phyloP scores from a whole-genome alignment of 2,329 filamentous ascomycete species.

The Xylariaceae sp. region DNA sequence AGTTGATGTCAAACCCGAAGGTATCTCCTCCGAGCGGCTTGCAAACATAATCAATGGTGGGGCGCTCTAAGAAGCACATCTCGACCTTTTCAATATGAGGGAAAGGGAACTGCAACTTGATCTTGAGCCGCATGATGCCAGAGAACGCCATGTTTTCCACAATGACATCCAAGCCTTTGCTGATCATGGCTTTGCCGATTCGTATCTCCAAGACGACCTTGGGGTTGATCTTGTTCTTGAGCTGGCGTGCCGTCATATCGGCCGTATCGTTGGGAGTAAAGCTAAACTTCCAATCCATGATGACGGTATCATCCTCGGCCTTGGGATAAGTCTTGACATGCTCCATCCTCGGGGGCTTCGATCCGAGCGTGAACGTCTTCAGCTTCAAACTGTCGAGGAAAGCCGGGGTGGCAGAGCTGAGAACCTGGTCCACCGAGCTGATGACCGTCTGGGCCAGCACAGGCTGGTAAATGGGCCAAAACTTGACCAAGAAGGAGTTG shows the following conservation, averaged over 20 bases:
- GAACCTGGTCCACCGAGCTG: constrained; percentile 89
- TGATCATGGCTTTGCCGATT: constrained; percentile 92
- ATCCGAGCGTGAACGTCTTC: constrained; percentile 88
- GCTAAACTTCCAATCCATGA: constrained; percentile 99
- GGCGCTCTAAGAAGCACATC: constrained; percentile 86
- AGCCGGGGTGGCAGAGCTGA: constrained; percentile 84
- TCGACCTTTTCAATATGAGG: constrained; percentile 93
- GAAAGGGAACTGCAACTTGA: constrained; percentile 94
- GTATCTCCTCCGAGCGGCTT: constrained; percentile 94
- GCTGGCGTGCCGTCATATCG: constrained; percentile 83
- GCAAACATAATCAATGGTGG: constrained; percentile 92
- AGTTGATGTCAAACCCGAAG: constrained; percentile 98
- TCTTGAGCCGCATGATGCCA: constrained; percentile 92
- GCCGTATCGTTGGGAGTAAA: constrained; percentile 93
- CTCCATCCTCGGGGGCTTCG: constrained; percentile 91
- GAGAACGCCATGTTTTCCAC: constrained; percentile 97
- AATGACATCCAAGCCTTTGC: constrained; percentile 94
- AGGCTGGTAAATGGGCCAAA: constrained; percentile 98
- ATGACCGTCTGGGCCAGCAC: constrained; percentile 89
- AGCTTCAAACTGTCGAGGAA: constrained; percentile 92
- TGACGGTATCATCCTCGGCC: constrained; percentile 86
- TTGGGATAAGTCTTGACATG: constrained; percentile 98
- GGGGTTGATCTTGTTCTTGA: constrained; percentile 94
- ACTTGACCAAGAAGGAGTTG: constrained; percentile 96
- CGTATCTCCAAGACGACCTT: constrained; percentile 94